Evolutionary conservation across 1,284 basidiomycete genomes (phyloP).

Genomic region (Takashimella koratensis): DNA sequence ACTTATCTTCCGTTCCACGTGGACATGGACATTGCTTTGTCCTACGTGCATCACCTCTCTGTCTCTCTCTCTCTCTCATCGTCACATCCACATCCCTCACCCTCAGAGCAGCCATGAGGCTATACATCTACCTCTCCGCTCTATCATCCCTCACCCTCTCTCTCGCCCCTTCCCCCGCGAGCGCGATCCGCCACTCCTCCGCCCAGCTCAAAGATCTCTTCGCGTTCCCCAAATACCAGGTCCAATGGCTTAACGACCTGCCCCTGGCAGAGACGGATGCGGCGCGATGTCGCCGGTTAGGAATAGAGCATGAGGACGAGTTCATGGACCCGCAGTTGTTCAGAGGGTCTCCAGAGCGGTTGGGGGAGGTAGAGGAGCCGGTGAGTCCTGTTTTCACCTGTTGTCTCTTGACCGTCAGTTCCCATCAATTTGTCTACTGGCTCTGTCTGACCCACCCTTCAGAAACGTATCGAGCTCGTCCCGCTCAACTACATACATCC

Average conservation of each 20-base stretch:
- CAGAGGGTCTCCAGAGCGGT: slow-evolving; percentile 51
- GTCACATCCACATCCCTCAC: neutral
- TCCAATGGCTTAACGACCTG: slow-evolving; percentile 72
- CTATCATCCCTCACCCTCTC: slow-evolving; percentile 18
- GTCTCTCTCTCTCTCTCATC: neutral
- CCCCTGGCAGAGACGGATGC: slow-evolving; percentile 74
- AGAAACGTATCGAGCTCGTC: slow-evolving; percentile 23
- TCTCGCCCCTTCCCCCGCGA: slow-evolving; percentile 1
- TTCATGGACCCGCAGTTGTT: slow-evolving; percentile 61
- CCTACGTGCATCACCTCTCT: neutral
- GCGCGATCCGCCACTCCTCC: slow-evolving; percentile 18
- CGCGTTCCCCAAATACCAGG: slow-evolving; percentile 78
- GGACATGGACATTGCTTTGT: too few relatives aligned
- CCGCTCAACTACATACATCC: slow-evolving; percentile 31
- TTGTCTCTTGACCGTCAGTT: neutral
- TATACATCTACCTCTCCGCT: slow-evolving; percentile 32
- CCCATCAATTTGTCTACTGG: neutral
- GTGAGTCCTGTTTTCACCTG: neutral
- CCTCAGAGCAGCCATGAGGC: slow-evolving; percentile 8
- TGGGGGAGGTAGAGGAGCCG: slow-evolving; percentile 14
- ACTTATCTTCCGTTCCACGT: neutral
- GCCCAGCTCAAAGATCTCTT: slow-evolving; percentile 60
- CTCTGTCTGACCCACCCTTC: slow-evolving; percentile 1
- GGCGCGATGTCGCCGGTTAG: slow-evolving; percentile 62
- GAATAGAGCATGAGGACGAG: slow-evolving; percentile 65